A percentile compares a stretch with the other conserved stretches of the same genome.
Conservation (phyloP, 148 eudicot genomes). For the Polygonum maritimum region DNA sequence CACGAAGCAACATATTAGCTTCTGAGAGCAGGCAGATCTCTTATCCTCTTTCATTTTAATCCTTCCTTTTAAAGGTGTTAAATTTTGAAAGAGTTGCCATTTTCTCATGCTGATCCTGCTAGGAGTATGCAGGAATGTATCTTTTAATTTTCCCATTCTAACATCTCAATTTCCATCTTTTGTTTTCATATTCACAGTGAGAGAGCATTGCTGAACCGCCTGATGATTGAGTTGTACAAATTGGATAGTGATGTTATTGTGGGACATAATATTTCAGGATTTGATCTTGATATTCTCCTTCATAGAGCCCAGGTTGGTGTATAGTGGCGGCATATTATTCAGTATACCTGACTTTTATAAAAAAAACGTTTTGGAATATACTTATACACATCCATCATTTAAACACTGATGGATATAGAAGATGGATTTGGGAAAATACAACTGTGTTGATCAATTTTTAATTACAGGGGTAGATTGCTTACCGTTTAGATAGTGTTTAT, state of each 20-base stretch:
- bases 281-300: constrained; percentile 89
- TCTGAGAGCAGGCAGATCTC: constrained; percentile 67
- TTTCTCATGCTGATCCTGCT: neutral
- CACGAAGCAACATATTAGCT: constrained; percentile 50
- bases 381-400: neutral
- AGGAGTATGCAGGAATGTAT: constrained; percentile 39
- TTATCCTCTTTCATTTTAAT: neutral
- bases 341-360: neutral
- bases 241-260: constrained; percentile 90
- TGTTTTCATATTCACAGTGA: constrained; percentile 47
- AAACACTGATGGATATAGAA: neutral
- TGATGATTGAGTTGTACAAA: constrained; percentile 83
- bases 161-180: neutral
- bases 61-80: neutral
- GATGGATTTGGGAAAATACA: neutral
- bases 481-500: neutral
- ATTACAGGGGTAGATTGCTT: neutral
- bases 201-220: constrained; percentile 73
- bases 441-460: neutral
- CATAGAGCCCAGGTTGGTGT: constrained; percentile 78
- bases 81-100: neutral
- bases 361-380: neutral
- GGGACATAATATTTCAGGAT: constrained; percentile 98
- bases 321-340: neutral
- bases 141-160: neutral